Evolutionary conservation across 2,329 filamentous ascomycete species (phyloP), one percentile per base, ranked within the genome.

Genomic region (Akanthomyces lecanii): DNA sequence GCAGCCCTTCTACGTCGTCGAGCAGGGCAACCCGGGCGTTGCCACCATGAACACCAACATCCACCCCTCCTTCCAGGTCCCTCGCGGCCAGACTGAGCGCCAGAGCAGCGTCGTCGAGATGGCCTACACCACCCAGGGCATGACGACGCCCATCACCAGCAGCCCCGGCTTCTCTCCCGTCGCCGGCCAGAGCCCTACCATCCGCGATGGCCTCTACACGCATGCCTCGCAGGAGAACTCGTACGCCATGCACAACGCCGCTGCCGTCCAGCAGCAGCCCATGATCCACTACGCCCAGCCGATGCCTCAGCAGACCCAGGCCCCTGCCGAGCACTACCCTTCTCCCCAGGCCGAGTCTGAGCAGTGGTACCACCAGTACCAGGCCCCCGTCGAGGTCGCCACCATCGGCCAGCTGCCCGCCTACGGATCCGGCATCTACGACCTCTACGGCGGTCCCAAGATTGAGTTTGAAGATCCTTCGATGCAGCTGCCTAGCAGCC

Each of bases 11-110:
- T 89, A 86, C 68, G 79, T 87, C 36, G 81, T 85, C 1, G 85
- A 88, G 63, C 83, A 86, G 66, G 81, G 79, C 70, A 87, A 87
- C 68, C 84, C 85, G 11, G 83, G 81, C 14, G 81, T 88, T 6
- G 85, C 84, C 38, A 87, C 84, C 14, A 82, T 87, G 80, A 85
- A 82, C 72, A 79, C 83, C 12, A 79, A 78, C 66, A 74, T 84
- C 54, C 76, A 79, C n/a, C 72, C 77, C 7, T 75, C 80, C 63
- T 84, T 84, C 71, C 81, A 84, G 57, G 76, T 84, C 56, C 77
- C 79, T n/a, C 77, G 79, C 42, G 79, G 80, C 66, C 78, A 79
- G 53, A 74, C 78, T 30, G 81, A 82, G 62, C 73, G 77, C 51
- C 75, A 78, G 50, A 67, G 75, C 1, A 40, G 14, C 50, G 40